phyloP scores from a whole-genome alignment of 2,329 filamentous ascomycete genomes.

The Xylaria sp. region DNA sequence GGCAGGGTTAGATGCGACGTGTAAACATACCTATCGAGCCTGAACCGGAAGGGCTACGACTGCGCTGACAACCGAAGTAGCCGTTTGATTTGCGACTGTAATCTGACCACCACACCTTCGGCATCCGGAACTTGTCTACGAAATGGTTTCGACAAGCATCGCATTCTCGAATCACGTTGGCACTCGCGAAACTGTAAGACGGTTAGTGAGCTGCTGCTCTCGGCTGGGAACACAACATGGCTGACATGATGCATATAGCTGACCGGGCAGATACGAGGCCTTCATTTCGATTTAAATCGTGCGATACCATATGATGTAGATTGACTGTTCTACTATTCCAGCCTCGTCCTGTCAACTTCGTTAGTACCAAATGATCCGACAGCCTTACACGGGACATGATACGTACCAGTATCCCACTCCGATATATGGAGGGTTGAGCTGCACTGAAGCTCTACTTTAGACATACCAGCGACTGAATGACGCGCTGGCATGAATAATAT shows the following conservation, averaged over 20 bases:
- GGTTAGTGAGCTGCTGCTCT: slow-evolving; percentile 13
- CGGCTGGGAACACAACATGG: not conserved
- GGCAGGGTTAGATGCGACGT: too few relatives aligned
- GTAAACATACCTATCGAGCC: slow-evolving; percentile 40
- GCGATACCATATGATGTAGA: not conserved
- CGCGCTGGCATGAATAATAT: not conserved
- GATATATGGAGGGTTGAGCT: slow-evolving; percentile 12
- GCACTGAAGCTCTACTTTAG: not conserved
- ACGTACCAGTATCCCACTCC: slow-evolving; percentile 26
- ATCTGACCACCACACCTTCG: slow-evolving; percentile 52
- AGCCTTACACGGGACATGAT: not conserved
- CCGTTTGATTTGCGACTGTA: slow-evolving; percentile 53
- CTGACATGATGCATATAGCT: slow-evolving; percentile 30
- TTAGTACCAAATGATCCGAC: not conserved
- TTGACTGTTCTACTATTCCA: slow-evolving; percentile 2
- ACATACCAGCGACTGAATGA: not conserved
- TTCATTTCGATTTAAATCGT: not conserved
- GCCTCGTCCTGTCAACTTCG: slow-evolving; percentile 15
- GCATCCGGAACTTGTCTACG: slow-evolving; percentile 45
- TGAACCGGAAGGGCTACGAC: slow-evolving; percentile 22
- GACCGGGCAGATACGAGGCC: not conserved
- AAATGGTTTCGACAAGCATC: slow-evolving; percentile 44
- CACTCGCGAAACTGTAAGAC: slow-evolving; percentile 47
- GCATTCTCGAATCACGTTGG: slow-evolving; percentile 49
- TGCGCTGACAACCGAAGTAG: slow-evolving; percentile 51